Base-by-base conservation (phyloP, 2,329 filamentous ascomycete species). In the Aureobasidium zeae region DNA sequence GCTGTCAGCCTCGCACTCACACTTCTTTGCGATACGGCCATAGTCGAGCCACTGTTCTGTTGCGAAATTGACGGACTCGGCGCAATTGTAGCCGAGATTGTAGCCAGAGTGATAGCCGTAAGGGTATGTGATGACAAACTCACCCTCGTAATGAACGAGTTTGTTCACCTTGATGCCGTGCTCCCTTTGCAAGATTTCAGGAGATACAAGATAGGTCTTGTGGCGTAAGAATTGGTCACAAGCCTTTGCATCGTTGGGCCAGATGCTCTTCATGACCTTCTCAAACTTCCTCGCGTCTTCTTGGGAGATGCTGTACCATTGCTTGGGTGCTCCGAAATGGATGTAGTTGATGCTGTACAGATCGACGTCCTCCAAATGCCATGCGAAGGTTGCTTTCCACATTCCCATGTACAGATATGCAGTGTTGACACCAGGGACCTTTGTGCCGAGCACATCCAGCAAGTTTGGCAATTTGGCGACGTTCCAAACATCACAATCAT, bases 331-430 rank as follows among this genome's bases (percentile, higher is more conserved):
- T 44, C 91, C 91, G 61, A 98, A 98, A 59, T 98, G 91, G 48
- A 98, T 87, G 62, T 95, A 98, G 67, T 98, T 98, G 73, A 98
- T 98, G 62, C 88, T 96, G 77, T 98, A 98, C 4, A 98, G 76
- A 67, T 98, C 91, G 30, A 98, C 89, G 60, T 98, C 91, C 61
- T 98, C 91, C 42, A 98, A 68, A 73, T 98, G 91, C 91, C 91
- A 98, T 7, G 91, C 91, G 61, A 98, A 98, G 0, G 91, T 96
- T 10, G 91, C 89, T 64, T 96, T 96, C 91, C 91, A 98, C 91
- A 98, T 98, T 31, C 91, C 91, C 48, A 98, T 73, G 59, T 98
- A 98, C 2, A 98, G 76, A 58, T 98, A 98, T 2, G 91, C 89
- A 2, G 89, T 98, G 58, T 98, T 98, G 58, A 98, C 93, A 52